Conservation (phyloP, 768 basidiomycete genomes). For the Mrakia hoshinonis region DNA sequence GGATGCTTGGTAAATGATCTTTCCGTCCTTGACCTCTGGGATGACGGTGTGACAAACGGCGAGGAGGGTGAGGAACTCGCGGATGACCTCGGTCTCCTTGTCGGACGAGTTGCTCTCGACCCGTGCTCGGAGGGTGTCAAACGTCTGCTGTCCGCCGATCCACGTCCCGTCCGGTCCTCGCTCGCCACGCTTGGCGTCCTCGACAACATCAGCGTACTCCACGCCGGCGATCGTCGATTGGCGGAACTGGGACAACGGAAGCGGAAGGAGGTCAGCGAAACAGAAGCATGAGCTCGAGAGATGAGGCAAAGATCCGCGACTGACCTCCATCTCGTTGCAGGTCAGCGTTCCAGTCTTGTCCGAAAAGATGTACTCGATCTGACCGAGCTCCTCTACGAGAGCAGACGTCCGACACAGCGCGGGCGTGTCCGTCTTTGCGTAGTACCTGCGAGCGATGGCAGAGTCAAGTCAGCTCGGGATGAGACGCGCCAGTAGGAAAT, state of each 20-base stretch:
- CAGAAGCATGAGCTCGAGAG: neutral
- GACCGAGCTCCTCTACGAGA: conserved; percentile 94
- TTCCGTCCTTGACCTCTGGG: conserved; percentile 75
- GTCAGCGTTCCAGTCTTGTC: conserved; percentile 65
- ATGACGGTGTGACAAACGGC: conserved; percentile 98
- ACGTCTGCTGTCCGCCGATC: conserved; percentile 62
- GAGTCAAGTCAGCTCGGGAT: neutral
- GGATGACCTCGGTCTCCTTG: conserved; percentile 48
- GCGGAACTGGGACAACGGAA: conserved; percentile 49
- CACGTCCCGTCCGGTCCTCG: conserved; percentile 50
- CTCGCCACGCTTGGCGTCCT: conserved; percentile 69
- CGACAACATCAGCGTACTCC: conserved; percentile 82
- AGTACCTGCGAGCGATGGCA: conserved; percentile 47
- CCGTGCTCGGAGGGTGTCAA: conserved; percentile 56
- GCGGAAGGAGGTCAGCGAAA: neutral
- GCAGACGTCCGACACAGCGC: conserved; percentile 96
- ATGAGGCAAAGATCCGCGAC: neutral
- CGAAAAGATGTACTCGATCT: conserved; percentile 86
- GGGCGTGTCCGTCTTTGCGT: conserved; percentile 86
- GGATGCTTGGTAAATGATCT: conserved; percentile 87
- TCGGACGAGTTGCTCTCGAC: conserved; percentile 16
- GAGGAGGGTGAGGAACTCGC: conserved; percentile 70
- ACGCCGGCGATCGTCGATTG: conserved; percentile 80
- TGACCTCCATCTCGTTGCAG: conserved; percentile 85
- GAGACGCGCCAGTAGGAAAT: neutral